A percentile compares a stretch with the other conserved stretches of the same genome.
Conservation (phyloP, 1,139 yeast species). For the Komagataea norvegica region DNA sequence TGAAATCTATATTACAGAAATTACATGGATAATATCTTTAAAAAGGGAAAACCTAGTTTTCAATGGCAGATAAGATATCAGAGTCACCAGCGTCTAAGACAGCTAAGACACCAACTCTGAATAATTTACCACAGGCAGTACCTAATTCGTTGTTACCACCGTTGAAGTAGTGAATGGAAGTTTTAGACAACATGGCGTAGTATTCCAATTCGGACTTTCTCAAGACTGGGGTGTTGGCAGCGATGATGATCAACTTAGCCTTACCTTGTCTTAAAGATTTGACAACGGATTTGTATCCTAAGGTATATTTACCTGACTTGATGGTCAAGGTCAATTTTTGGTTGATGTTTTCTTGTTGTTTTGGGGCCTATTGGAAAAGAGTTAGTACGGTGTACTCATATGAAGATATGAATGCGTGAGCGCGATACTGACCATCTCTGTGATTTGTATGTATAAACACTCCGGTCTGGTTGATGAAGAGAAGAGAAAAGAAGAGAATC, state of each 20-base stretch:
- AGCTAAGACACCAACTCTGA: slow-evolving; percentile 98
- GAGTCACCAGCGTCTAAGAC: slow-evolving; percentile 99
- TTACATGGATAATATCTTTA: slow-evolving; percentile 6
- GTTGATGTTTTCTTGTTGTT: slow-evolving; percentile 93
- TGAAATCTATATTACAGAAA: slow-evolving; percentile 13
- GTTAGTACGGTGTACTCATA: slow-evolving; percentile 31
- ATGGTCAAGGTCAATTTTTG: slow-evolving; percentile 96
- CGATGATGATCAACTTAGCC: slow-evolving; percentile 97
- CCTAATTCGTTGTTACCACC: slow-evolving; percentile 99
- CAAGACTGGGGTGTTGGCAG: slow-evolving; percentile 99
- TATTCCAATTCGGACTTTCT: slow-evolving; percentile 99
- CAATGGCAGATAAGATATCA: slow-evolving; percentile 64
- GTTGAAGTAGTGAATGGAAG: slow-evolving; percentile 95
- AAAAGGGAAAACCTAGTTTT: slow-evolving; percentile 16
- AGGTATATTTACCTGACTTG: slow-evolving; percentile 99
- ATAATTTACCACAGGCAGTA: slow-evolving; percentile 99
- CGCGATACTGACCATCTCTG: slow-evolving; percentile 91
- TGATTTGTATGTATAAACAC: slow-evolving; percentile 61
- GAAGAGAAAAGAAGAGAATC: not conserved
- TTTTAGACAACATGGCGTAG: slow-evolving; percentile 99
- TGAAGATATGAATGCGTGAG: not conserved
- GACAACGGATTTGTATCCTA: slow-evolving; percentile 99
- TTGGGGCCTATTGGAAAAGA: slow-evolving; percentile 72
- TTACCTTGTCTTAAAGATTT: slow-evolving; percentile 98
- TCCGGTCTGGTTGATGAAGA: slow-evolving; percentile 62